phyloP scores from a whole-genome alignment of 257 asterid species.

The Solanum raphanifolium region DNA sequence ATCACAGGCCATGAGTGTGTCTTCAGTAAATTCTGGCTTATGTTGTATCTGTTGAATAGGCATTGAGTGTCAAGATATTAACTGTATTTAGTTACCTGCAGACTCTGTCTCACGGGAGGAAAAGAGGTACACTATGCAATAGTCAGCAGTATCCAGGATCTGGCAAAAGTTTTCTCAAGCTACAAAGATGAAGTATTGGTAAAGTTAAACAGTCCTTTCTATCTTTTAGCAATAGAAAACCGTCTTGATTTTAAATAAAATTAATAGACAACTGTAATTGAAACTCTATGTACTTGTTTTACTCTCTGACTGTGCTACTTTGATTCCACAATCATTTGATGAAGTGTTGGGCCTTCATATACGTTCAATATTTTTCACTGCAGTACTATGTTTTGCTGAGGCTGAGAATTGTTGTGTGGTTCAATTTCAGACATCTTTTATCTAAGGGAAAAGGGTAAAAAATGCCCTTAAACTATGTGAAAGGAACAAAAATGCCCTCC shows the following conservation, averaged over 20 bases:
- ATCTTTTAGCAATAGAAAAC: background rate
- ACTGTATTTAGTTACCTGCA: conserved; percentile 29
- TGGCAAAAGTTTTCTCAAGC: conserved; percentile 77
- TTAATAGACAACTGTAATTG: background rate
- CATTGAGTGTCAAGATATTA: conserved; percentile 4
- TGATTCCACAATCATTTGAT: background rate
- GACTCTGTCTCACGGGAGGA: conserved; percentile 87
- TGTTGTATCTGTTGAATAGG: background rate
- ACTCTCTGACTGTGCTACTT: background rate
- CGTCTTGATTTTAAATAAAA: background rate
- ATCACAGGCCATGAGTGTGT: background rate
- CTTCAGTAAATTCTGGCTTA: background rate
- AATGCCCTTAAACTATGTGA: too few species aligned
- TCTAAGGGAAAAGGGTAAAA: background rate
- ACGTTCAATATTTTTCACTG: background rate
- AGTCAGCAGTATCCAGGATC: conserved; percentile 96
- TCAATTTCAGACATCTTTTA: background rate
- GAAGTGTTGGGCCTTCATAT: background rate
- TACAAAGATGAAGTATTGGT: conserved; percentile 95
- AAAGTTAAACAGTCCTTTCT: conserved; percentile 5
- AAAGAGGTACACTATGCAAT: conserved; percentile 90
- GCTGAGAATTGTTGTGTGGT: background rate
- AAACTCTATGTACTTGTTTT: background rate
- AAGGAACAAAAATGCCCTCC: too few species aligned
- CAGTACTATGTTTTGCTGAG: background rate